Percentiles rank a stretch among this genome's conserved stretches.
These are phyloP conservation scores for Cytospora piceae DNA, from an alignment of 2,329 filamentous ascomycete genomes.

Conservation along the genomic window DNA sequence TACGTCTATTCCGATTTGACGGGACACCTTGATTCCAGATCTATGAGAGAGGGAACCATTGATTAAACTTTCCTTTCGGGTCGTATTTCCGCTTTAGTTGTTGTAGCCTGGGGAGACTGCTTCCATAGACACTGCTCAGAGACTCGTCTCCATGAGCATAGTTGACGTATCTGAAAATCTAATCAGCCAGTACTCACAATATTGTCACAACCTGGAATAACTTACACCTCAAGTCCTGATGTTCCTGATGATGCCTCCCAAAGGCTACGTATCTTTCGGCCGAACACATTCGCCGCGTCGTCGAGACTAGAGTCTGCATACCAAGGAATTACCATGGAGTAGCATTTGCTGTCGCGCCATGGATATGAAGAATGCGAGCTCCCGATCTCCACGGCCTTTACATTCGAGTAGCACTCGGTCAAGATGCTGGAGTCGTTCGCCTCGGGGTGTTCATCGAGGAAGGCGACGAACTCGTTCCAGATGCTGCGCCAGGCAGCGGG, in stretches of 20 bases:
- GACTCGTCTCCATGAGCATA: conserved; percentile 55
- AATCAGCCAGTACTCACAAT: not conserved
- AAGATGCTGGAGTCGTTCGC: conserved; percentile 39
- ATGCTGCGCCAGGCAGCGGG: conserved; percentile 43
- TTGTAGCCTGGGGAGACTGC: conserved; percentile 46
- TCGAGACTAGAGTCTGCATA: conserved; percentile 43
- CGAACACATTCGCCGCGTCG: conserved; percentile 40
- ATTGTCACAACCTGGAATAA: not conserved
- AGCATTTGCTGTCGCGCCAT: conserved; percentile 40
- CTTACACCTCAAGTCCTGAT: conserved; percentile 13
- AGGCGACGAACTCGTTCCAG: conserved; percentile 44
- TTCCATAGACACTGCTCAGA: conserved; percentile 48
- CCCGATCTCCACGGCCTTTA: conserved; percentile 35
- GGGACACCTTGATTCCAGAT: no score
- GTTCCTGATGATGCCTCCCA: conserved; percentile 26
- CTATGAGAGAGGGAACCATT: conserved; percentile 17
- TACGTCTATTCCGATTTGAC: no score
- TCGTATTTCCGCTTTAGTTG: conserved; percentile 54
- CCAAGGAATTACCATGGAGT: conserved; percentile 46
- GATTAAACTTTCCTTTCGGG: conserved; percentile 45
- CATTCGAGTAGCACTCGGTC: conserved; percentile 44
- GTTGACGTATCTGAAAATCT: conserved; percentile 47
- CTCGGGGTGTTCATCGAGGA: conserved; percentile 40
- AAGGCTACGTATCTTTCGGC: conserved; percentile 37
- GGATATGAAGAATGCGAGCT: conserved; percentile 38